Conservation (phyloP, 73 alveolate species). For the Paramecium sexaurelia region DNA sequence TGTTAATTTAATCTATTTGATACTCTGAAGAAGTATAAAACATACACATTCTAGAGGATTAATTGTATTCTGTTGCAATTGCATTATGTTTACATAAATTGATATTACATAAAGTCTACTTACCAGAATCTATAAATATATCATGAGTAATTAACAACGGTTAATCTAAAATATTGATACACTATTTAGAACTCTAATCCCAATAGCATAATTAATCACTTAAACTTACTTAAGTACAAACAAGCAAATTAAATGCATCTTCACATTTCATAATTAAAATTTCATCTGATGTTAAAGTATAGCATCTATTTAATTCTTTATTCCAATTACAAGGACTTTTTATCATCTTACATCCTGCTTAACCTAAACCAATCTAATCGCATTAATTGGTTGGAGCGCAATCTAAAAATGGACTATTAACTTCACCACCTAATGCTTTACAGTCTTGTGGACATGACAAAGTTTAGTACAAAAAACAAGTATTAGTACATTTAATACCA, state of each 20-base stretch:
- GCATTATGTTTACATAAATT: neutral
- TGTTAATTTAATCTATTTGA: neutral
- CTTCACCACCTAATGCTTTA: neutral
- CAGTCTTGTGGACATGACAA: neutral
- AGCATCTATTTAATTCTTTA: neutral
- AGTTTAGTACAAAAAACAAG: neutral
- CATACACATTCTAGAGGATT: neutral
- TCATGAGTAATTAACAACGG: neutral
- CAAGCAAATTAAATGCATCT: neutral
- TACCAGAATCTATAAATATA: neutral
- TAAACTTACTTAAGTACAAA: neutral
- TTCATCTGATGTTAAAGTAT: neutral
- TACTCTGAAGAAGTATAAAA: no score
- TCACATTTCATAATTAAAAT: neutral
- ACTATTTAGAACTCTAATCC: neutral
- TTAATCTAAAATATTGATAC: neutral
- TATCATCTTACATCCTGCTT: neutral
- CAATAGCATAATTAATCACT: slow-evolving; percentile 27
- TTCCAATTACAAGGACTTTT: neutral
- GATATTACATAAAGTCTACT: neutral
- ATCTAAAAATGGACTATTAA: neutral
- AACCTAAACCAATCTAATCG: neutral
- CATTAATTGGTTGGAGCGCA: neutral
- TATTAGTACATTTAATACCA: neutral
- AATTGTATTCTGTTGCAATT: neutral